Percentiles rank a stretch among this genome's conserved stretches.
phyloP scores from a whole-genome alignment of 2,329 filamentous ascomycete species.

The Pseudogymnoascus sp. region DNA sequence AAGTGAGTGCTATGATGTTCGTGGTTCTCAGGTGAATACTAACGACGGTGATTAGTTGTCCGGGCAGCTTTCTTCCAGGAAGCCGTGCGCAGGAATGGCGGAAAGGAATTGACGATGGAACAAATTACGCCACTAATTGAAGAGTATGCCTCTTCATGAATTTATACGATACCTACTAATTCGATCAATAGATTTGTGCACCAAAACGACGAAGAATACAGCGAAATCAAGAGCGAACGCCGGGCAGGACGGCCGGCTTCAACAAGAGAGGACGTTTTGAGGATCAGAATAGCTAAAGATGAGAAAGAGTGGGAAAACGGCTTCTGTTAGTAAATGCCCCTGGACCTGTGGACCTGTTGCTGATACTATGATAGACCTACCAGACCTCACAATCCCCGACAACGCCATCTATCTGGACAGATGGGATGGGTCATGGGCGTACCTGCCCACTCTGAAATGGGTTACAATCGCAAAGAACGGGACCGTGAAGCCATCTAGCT shows the following conservation, averaged over 20 bases:
- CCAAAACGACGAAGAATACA: constrained; percentile 65
- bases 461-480: constrained; percentile 63
- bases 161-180: constrained; percentile 11
- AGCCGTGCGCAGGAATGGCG: constrained; percentile 45
- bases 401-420: constrained; percentile 57
- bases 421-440: constrained; percentile 82
- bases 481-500: constrained; percentile 58
- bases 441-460: constrained; percentile 69
- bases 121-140: constrained; percentile 55
- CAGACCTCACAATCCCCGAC: constrained; percentile 62
- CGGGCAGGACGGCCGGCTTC: constrained; percentile 73
- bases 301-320: constrained; percentile 75
- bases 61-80: constrained; percentile 67
- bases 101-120: constrained; percentile 43
- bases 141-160: constrained; percentile 40
- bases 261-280: constrained; percentile 68
- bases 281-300: constrained; percentile 61
- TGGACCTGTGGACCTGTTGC: not conserved
- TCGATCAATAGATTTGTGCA: constrained; percentile 49
- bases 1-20: constrained; percentile 41
- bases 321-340: constrained; percentile 54
- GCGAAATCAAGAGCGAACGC: constrained; percentile 56
- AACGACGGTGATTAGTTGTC: constrained; percentile 43
- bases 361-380: constrained; percentile 45
- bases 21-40: constrained; percentile 5